Conservation (phyloP, 2,329 filamentous ascomycete genomes). For the Curvularia sp. region DNA sequence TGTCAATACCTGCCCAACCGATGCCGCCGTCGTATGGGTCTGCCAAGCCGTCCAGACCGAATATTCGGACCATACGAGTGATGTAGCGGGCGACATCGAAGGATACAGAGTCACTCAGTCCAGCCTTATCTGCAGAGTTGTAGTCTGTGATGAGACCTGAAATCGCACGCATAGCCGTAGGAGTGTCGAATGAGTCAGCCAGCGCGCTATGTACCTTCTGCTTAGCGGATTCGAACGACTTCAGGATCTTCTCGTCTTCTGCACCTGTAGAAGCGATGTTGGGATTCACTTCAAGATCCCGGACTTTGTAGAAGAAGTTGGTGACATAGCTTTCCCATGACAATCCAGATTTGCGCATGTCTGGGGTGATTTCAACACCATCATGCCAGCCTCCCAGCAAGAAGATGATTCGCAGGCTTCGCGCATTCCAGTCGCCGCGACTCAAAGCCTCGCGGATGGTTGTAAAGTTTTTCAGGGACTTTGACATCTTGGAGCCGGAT, state of each 20-base stretch:
- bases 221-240: slow-evolving; percentile 63
- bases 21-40: slow-evolving; percentile 57
- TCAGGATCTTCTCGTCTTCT: slow-evolving; percentile 54
- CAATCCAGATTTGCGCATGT: slow-evolving; percentile 75
- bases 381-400: slow-evolving; percentile 89
- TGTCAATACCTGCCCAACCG: slow-evolving; percentile 71
- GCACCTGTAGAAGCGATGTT: slow-evolving; percentile 39
- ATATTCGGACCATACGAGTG: slow-evolving; percentile 82
- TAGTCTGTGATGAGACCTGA: slow-evolving; percentile 78
- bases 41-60: slow-evolving; percentile 74
- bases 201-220: slow-evolving; percentile 69
- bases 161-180: slow-evolving; percentile 78
- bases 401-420: slow-evolving; percentile 84
- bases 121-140: slow-evolving; percentile 62
- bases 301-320: slow-evolving; percentile 69
- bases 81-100: slow-evolving; percentile 75
- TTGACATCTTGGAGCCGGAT: slow-evolving; percentile 92
- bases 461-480: slow-evolving; percentile 93
- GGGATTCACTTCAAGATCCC: slow-evolving; percentile 55
- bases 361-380: slow-evolving; percentile 86
- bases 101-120: slow-evolving; percentile 57
- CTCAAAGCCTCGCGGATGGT: slow-evolving; percentile 85
- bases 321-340: slow-evolving; percentile 83
- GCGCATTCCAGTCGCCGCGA: slow-evolving; percentile 74
- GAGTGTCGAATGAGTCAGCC: slow-evolving; percentile 87